These are phyloP conservation scores for Auricularia sp. DNA, from an alignment of 768 basidiomycete species.

Conservation along the genomic window DNA sequence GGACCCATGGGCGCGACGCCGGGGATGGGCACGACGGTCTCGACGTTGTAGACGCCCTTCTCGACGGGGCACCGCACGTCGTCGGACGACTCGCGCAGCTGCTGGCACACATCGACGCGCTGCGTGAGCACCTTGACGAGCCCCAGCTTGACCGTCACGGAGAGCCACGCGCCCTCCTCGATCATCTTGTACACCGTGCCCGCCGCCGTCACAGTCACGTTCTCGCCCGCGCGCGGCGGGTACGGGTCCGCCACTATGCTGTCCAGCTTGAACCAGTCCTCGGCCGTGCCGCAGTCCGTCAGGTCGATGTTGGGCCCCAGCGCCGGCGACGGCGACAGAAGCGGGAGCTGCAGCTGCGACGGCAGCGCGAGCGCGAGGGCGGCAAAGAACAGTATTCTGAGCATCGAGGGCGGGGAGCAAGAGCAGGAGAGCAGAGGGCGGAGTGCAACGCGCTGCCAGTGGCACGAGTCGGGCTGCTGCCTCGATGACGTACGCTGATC, in stretches of 20 bases:
- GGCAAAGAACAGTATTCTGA: too few species aligned
- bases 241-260: conserved; percentile 66
- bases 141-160: conserved; percentile 90
- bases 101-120: conserved; percentile 83
- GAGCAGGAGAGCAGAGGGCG: too few species aligned
- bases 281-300: background rate
- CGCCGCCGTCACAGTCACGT: conserved; percentile 75
- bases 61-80: conserved; percentile 77
- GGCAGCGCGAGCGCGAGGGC: too few species aligned
- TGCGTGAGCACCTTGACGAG: conserved; percentile 79
- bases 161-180: conserved; percentile 84
- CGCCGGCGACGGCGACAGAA: background rate
- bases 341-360: background rate
- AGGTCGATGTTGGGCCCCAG: background rate
- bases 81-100: conserved; percentile 54
- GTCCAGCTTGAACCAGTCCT: background rate
- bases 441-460: too few species aligned
- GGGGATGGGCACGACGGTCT: conserved; percentile 55
- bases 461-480: too few species aligned
- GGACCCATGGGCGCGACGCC: conserved; percentile 13
- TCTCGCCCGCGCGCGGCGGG: conserved; percentile 78
- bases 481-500: too few species aligned
- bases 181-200: conserved; percentile 50
- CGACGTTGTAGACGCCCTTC: conserved; percentile 55
- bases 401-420: too few species aligned